phyloP scores from a whole-genome alignment of 2,329 filamentous ascomycete species.

The Tympanopsis confertula region DNA sequence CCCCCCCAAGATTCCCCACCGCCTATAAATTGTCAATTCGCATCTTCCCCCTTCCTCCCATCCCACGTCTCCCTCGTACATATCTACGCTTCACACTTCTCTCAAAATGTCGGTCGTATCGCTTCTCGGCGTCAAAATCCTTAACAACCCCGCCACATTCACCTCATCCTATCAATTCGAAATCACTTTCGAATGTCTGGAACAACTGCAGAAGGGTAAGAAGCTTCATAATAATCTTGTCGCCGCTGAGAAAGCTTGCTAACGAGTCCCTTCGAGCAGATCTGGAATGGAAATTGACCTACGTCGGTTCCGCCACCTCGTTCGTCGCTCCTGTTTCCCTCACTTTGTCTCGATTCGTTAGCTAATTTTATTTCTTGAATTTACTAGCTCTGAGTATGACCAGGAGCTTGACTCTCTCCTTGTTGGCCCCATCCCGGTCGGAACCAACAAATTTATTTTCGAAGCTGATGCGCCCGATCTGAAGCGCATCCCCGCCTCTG shows the following conservation, averaged over 20 bases:
- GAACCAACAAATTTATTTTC: constrained; percentile 98
- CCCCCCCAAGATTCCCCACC: no score
- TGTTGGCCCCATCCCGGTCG: constrained; percentile 92
- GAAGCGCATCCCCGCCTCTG: constrained; percentile 79
- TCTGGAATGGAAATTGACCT: constrained; percentile 98
- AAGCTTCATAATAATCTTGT: constrained; percentile 1
- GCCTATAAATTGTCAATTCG: no score
- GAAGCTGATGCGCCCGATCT: constrained; percentile 89
- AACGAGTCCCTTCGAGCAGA: constrained; percentile 39
- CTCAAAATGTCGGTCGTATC: constrained; percentile 85
- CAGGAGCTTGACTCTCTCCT: constrained; percentile 96
- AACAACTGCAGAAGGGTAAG: constrained; percentile 81
- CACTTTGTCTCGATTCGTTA: constrained; percentile 4
- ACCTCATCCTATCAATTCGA: constrained; percentile 90
- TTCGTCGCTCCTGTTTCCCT: constrained; percentile 33
- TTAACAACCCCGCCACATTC: constrained; percentile 95
- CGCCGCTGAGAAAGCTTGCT: background rate
- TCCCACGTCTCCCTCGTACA: constrained; percentile 2
- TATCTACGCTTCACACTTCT: constrained; percentile 2
- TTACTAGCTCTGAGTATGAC: constrained; percentile 75
- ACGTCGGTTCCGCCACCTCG: constrained; percentile 96
- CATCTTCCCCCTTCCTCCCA: constrained; percentile 2
- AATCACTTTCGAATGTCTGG: constrained; percentile 96
- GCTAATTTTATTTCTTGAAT: constrained; percentile 5
- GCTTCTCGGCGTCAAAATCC: constrained; percentile 84